Evolutionary conservation across 495 filamentous ascomycete species (phyloP).

Genomic region (Bombardia bombarda): DNA sequence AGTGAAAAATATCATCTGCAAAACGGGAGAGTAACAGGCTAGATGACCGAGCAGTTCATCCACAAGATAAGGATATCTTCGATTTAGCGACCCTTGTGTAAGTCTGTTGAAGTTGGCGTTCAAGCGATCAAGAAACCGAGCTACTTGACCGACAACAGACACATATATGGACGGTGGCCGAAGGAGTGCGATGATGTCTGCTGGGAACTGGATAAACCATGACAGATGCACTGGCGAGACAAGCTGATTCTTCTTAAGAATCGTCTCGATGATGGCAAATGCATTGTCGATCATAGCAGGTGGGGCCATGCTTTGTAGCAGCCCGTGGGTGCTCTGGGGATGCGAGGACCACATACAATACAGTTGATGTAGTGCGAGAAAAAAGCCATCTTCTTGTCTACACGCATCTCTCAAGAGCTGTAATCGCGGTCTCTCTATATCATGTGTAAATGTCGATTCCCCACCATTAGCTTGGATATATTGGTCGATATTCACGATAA

Average conservation of each 20-base stretch:
- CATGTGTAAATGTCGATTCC: background rate
- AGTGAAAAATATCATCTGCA: conserved; percentile 54
- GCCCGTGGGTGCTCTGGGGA: conserved; percentile 2
- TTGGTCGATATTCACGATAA: conserved; percentile 12
- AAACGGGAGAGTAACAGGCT: conserved; percentile 42
- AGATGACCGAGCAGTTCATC: conserved; percentile 48
- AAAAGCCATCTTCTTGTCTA: conserved; percentile 47
- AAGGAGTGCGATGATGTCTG: conserved; percentile 21
- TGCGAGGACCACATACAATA: conserved; percentile 45
- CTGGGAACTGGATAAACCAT: conserved; percentile 51
- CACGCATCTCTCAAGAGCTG: conserved; percentile 52
- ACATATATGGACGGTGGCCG: conserved; percentile 5
- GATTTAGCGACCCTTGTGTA: background rate
- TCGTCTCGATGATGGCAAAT: conserved; percentile 28
- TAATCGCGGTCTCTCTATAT: conserved; percentile 45
- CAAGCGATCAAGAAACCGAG: conserved; percentile 30
- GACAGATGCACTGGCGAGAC: conserved; percentile 27
- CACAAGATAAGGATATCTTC: conserved; percentile 50
- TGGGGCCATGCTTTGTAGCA: background rate
- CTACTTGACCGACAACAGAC: conserved; percentile 15
- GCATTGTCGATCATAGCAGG: conserved; percentile 17
- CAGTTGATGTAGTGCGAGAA: conserved; percentile 59
- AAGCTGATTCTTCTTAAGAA: conserved; percentile 33
- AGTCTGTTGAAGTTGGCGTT: conserved; percentile 12
- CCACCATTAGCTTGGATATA: conserved; percentile 15